phyloP scores from a whole-genome alignment of 192 early-diverging fungal genomes.

The Entrophospora sp. region DNA sequence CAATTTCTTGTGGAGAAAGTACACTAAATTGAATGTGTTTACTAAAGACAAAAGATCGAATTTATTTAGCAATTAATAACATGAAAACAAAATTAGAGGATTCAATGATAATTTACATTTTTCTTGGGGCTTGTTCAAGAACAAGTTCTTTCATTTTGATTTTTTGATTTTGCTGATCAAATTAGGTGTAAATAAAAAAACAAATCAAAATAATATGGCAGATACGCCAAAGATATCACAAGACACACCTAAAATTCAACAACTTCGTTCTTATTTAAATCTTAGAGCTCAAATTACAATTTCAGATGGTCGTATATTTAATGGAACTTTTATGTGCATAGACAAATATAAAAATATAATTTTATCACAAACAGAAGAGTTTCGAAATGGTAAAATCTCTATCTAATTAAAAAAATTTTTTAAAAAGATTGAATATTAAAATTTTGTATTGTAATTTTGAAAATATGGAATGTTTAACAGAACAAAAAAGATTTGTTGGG shows the following conservation, averaged over 20 bases:
- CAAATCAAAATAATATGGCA: no score
- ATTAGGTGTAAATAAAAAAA: no score
- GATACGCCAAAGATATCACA: no score
- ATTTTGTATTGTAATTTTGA: no score
- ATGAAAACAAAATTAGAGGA: background rate
- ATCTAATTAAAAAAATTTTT: background rate
- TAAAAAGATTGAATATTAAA: no score
- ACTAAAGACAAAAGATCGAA: constrained; percentile 33
- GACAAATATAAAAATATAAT: constrained; percentile 71
- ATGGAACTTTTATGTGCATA: constrained; percentile 63
- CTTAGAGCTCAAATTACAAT: constrained; percentile 44
- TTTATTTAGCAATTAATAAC: background rate
- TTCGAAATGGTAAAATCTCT: constrained; percentile 30
- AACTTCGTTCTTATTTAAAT: constrained; percentile 43
- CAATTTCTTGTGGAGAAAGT: constrained; percentile 79
- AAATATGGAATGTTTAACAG: constrained; percentile 19
- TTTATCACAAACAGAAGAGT: constrained; percentile 59
- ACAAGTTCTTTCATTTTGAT: no score
- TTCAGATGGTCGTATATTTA: constrained; percentile 59
- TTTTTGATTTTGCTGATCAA: no score
- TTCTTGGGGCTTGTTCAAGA: constrained; percentile 52
- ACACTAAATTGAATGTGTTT: constrained; percentile 95
- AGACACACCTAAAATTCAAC: constrained; percentile 33
- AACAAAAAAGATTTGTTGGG: constrained; percentile 54
- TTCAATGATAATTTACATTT: constrained; percentile 49